These are phyloP conservation scores for Terfezia boudieri DNA, from an alignment of 495 filamentous ascomycete genomes.

Conservation along the genomic window DNA sequence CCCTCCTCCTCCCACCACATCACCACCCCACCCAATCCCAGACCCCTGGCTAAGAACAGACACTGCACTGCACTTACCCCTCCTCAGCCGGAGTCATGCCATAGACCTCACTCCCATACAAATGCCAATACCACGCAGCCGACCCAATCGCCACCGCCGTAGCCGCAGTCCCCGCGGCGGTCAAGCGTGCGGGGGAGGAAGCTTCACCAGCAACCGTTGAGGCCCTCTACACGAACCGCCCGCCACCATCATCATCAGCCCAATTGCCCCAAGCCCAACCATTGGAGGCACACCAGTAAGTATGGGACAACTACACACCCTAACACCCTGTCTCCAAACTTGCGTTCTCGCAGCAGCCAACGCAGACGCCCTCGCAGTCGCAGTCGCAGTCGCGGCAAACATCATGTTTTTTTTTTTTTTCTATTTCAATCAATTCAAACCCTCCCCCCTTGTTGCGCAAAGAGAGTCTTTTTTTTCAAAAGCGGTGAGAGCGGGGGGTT, in stretches of 20 bases:
- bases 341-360: not conserved
- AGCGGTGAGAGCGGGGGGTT: no score
- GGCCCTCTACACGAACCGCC: constrained; percentile 14
- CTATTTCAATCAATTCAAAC: no score
- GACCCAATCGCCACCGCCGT: constrained; percentile 70
- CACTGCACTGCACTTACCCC: constrained; percentile 55
- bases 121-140: constrained; percentile 84
- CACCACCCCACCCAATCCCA: not conserved
- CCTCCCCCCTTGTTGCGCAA: no score
- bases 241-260: constrained; percentile 1
- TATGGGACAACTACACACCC: not conserved
- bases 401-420: not conserved
- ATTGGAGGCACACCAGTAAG: not conserved
- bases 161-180: constrained; percentile 58
- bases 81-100: constrained; percentile 90
- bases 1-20: no score
- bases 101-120: constrained; percentile 67
- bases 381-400: no score
- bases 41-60: not conserved
- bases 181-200: constrained; percentile 40
- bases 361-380: not conserved
- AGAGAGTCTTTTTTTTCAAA: no score
- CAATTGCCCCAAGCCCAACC: constrained; percentile 22
- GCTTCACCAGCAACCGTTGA: constrained; percentile 34
- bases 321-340: not conserved